Base-by-base conservation (phyloP, 2,329 filamentous ascomycete species). In the Emmonsiellopsis sp. region DNA sequence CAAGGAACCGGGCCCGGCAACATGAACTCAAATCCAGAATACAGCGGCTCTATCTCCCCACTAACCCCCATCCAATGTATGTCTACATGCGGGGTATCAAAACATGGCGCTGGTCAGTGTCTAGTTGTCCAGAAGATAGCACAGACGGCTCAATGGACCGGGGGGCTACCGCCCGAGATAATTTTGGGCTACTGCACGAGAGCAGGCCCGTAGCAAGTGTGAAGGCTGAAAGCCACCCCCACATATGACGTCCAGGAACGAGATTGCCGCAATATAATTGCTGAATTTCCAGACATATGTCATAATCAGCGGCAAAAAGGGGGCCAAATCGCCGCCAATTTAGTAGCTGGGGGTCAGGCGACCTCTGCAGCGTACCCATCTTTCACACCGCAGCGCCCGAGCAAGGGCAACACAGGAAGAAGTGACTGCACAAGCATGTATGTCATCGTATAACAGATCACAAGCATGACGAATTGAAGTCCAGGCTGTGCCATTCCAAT, bases 171-270 rank as follows among this genome's bases (percentile, higher is more conserved):
- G 13, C 13, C 35, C 35, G 3, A 10, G 7, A 32, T 10, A 34
- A 32, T 20, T 9, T 5, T 42, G n/a, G 13, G 40, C n/a, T 16
- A 42, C 7, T 6, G 4, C 8, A 8, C 8, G 16, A 7, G n/a
- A 15, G 10, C 34, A 11, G 7, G 46, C 11, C 10, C 11, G 34
- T 15, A 13, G 32, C 37, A n/a, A 35, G 46, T 11, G 15, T 35
- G 37, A 37, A 9, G 37, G 26, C 37, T 38, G 34, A 11, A 37
- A 7, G 20, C 10, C 32, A 26, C 38, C 46, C 46, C 26, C 34
- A 49, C n/a, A 35, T 49, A 49, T 49, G 46, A 49, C 46, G 34
- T 49, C 46, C 46, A 47, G 45, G 46, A 49, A 26, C 34, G 11
- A 3, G 15, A 49, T 38, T 16, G 11, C 37, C 26, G 46, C 16